phyloP scores from a whole-genome alignment of 2,329 filamentous ascomycete species.

The Blastomyces silverae region DNA sequence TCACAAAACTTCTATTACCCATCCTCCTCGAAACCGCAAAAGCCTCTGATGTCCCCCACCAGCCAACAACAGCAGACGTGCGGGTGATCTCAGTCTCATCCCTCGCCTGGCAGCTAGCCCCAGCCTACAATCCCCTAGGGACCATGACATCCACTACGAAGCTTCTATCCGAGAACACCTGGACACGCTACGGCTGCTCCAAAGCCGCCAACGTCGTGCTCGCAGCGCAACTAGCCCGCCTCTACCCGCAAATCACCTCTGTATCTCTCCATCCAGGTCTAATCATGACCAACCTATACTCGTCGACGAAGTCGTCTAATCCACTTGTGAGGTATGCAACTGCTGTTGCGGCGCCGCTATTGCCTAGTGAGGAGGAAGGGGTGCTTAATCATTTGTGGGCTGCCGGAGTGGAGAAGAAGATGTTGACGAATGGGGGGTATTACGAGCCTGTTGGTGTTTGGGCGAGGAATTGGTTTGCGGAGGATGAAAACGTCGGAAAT shows the following conservation, averaged over 20 bases:
- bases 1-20: conserved; percentile 41
- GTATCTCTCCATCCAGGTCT: conserved; percentile 48
- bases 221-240: conserved; percentile 42
- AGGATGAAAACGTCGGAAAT: conserved; percentile 30
- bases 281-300: conserved; percentile 39
- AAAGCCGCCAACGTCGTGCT: conserved; percentile 48
- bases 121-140: conserved; percentile 25
- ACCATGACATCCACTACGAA: conserved; percentile 35
- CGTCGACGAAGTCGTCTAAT: conserved; percentile 27
- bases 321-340: conserved; percentile 24
- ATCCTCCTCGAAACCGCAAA: conserved; percentile 35
- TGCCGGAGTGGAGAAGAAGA: conserved; percentile 30
- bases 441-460: conserved; percentile 38
- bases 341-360: conserved; percentile 24
- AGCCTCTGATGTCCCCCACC: conserved; percentile 17
- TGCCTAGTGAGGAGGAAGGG: conserved; percentile 32
- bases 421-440: conserved; percentile 36
- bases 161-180: conserved; percentile 34
- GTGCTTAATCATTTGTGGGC: conserved; percentile 41
- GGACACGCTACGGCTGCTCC: conserved; percentile 46
- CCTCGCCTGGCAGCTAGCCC: conserved; percentile 31
- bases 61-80: conserved; percentile 25
- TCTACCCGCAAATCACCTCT: conserved; percentile 38
- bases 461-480: conserved; percentile 29
- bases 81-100: conserved; percentile 38